Percentiles rank a stretch among this genome's conserved stretches.
These are phyloP conservation scores for Schizochytrium sp. DNA, from an alignment of 108 stramenopile species.

Conservation along the genomic window DNA sequence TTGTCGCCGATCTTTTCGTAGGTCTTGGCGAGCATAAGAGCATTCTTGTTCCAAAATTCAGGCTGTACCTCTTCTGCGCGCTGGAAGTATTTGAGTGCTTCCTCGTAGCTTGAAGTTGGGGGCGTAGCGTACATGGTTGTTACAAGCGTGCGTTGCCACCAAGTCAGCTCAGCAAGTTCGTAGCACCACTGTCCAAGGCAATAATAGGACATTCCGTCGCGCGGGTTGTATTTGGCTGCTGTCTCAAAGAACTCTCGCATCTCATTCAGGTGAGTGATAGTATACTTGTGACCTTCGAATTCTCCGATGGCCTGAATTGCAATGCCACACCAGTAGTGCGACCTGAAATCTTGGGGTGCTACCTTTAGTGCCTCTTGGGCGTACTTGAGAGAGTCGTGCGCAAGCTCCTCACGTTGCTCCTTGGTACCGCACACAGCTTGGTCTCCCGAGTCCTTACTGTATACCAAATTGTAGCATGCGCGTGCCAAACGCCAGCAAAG, in stretches of 20 bases:
- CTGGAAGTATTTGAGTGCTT: slow-evolving; percentile 28
- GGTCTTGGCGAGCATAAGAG: slow-evolving; percentile 54
- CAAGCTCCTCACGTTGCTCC: slow-evolving; percentile 42
- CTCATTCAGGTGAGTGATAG: slow-evolving; percentile 35
- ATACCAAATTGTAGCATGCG: slow-evolving; percentile 26
- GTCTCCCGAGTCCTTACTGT: slow-evolving; percentile 31
- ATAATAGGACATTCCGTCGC: slow-evolving; percentile 51
- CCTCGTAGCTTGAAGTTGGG: slow-evolving; percentile 9
- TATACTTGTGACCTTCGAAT: slow-evolving; percentile 49
- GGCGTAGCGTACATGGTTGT: slow-evolving; percentile 11
- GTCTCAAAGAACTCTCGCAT: slow-evolving; percentile 32
- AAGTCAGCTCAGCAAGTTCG: slow-evolving; percentile 6
- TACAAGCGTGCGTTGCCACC: slow-evolving; percentile 21
- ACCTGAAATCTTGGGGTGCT: slow-evolving; percentile 9
- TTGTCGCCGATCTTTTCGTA: slow-evolving; percentile 47
- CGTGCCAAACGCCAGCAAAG: slow-evolving; percentile 44
- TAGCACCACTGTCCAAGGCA: slow-evolving; percentile 46
- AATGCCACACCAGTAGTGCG: slow-evolving; percentile 59
- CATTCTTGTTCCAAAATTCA: slow-evolving; percentile 60
- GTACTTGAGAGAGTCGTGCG: slow-evolving; percentile 34
- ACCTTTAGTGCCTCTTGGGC: slow-evolving; percentile 22
- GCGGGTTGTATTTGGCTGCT: slow-evolving; percentile 37
- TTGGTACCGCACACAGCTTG: background rate
- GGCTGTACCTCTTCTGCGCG: slow-evolving; percentile 46
- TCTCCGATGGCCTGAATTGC: slow-evolving; percentile 54